These are phyloP conservation scores for Exophiala viscosa DNA, from an alignment of 2,329 filamentous ascomycete species.

Conservation along the genomic window DNA sequence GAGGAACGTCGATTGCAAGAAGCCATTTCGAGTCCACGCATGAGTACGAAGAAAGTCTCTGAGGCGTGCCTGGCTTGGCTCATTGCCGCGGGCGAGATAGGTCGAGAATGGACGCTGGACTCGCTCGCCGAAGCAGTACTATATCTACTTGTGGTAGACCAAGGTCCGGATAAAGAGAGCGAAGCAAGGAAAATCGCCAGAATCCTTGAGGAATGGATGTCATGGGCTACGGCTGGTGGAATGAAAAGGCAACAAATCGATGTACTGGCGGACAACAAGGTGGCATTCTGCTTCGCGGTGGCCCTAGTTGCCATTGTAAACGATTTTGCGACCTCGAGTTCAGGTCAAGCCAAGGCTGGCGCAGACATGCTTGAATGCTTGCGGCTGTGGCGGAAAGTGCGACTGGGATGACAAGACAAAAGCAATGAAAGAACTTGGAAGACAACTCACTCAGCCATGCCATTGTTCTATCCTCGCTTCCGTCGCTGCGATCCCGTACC, in stretches of 20 bases:
- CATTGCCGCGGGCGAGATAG: conserved; percentile 27
- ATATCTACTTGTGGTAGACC: conserved; percentile 31
- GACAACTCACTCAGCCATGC: too few relatives aligned
- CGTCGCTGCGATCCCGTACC: too few relatives aligned
- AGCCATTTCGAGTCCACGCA: conserved; percentile 29
- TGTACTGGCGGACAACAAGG: conserved; percentile 25
- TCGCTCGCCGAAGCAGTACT: conserved; percentile 29
- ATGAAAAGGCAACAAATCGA: conserved; percentile 30
- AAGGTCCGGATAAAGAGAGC: conserved; percentile 6
- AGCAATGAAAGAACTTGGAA: too few relatives aligned
- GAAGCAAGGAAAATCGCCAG: conserved; percentile 26
- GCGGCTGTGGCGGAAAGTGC: conserved; percentile 32
- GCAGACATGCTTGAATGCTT: conserved; percentile 33
- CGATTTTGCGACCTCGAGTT: conserved; percentile 17
- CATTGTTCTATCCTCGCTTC: too few relatives aligned
- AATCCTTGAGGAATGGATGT: conserved; percentile 31
- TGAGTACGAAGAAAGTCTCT: conserved; percentile 28
- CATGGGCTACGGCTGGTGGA: conserved; percentile 29
- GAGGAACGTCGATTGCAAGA: conserved; percentile 28
- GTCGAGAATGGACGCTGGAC: conserved; percentile 25
- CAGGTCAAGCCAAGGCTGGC: conserved; percentile 22
- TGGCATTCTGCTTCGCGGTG: conserved; percentile 31
- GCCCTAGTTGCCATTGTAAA: conserved; percentile 28
- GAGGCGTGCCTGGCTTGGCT: conserved; percentile 30
- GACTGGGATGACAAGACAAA: conserved; percentile 23